Evolutionary conservation across 345 rosid genomes (phyloP).

Genomic region (Populus davidiana): DNA sequence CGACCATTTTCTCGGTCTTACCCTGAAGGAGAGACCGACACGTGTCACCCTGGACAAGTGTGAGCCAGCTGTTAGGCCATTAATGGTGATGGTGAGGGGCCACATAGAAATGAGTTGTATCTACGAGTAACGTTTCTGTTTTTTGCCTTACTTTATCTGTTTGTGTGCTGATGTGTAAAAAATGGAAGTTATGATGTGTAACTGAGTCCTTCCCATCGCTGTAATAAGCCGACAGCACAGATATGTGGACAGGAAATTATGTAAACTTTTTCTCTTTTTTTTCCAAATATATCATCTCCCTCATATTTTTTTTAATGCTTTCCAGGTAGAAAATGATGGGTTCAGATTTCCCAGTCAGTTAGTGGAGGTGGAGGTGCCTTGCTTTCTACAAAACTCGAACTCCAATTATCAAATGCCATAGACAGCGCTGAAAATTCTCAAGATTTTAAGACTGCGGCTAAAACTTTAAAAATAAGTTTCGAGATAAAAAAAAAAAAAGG

Average conservation of each 20-base stretch:
- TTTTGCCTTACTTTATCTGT: not conserved
- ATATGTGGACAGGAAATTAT: not conserved
- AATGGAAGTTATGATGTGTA: not conserved
- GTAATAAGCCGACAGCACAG: not conserved
- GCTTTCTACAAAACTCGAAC: no score
- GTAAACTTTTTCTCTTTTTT: not conserved
- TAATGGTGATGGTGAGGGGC: not conserved
- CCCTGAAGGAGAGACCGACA: not conserved
- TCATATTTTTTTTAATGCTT: no score
- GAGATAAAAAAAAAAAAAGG: no score
- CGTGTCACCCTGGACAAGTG: not conserved
- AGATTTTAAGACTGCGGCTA: no score
- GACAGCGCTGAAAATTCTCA: no score
- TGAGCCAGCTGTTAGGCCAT: slow-evolving; percentile 2
- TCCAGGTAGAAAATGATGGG: no score
- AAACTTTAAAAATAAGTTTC: no score
- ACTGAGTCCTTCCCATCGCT: not conserved
- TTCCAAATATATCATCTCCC: no score
- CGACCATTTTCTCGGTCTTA: not conserved
- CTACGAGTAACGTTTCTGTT: not conserved
- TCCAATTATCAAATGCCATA: no score
- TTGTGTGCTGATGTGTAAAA: not conserved
- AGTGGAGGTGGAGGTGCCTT: no score
- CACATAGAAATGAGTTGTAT: not conserved
- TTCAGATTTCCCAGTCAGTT: no score